Base-by-base conservation (phyloP, 2,329 filamentous ascomycete genomes). In the Paramyrothecium sp. region DNA sequence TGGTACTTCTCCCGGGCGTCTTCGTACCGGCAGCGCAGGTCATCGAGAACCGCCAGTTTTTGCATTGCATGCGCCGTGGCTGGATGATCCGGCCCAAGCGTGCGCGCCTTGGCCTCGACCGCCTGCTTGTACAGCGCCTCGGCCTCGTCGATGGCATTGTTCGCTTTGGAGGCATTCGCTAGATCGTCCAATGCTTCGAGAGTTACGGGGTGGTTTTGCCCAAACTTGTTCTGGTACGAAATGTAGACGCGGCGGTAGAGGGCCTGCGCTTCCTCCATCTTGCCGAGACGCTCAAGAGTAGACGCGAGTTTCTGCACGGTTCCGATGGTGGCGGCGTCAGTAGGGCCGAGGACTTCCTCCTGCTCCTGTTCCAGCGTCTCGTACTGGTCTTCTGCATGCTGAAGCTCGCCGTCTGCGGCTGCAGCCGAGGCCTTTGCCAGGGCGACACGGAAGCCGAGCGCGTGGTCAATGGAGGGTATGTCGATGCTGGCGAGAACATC, bases 111-210 rank as follows among this genome's bases (percentile, higher is more conserved):
- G 16, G 69, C 60, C 2, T 69, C 65, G 12, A 67, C 57, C 19
- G 63, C 65, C 50, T 67, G 64, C 12, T 63, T 56, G 57, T 67
- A 67, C 3, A 69, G 58, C 12, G 53, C 47, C 54, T 69, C 68
- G 2, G 68, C 66, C 21, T 70, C 65, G 56, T 69, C 67, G 19
- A 68, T 61, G 54, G 66, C 63, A 23, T 64, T 61, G 51, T 58
- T 64, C 5, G 58, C 63, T 60, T 44, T 60, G 66, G 20, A 64
- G 62, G 54, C 62, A 51, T 26, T 19, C 5, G 67, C 66, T 26
- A 70, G 61, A 49, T 65, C 60, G 38, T 70, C 67, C 17, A 69
- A 64, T 3, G 66, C 65, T 22, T 66, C 61, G 10, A 70, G 60
- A 8, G 67, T 66, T 56, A 67, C 66, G 26, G 65, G 63, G 38